Evolutionary conservation across 768 basidiomycete species (phyloP).

Genomic region (Kwoniella europaea): DNA sequence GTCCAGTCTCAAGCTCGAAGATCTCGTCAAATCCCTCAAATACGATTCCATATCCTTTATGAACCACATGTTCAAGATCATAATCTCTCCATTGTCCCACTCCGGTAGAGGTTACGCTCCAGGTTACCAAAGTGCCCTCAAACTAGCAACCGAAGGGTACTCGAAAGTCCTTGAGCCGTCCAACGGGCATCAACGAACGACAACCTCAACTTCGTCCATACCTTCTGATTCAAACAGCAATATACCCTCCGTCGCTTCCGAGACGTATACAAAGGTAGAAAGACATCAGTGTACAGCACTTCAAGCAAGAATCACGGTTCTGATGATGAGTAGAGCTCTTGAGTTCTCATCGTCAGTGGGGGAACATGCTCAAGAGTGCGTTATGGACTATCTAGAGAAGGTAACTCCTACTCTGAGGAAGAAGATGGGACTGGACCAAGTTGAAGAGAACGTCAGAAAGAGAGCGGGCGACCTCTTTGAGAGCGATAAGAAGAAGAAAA

Average conservation of each 20-base stretch:
- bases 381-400: constrained; percentile 15
- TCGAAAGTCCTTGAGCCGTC: not conserved
- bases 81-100: not conserved
- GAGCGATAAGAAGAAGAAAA: constrained; percentile 12
- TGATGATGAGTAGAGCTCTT: not conserved
- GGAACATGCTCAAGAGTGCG: not conserved
- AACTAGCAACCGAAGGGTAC: not conserved
- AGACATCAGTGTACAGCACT: constrained; percentile 5
- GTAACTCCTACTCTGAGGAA: constrained; percentile 8
- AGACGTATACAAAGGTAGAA: not conserved
- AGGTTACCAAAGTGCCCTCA: not conserved
- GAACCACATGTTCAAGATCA: not conserved
- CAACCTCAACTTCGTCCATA: too few relatives aligned
- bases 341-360: constrained; percentile 14
- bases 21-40: not conserved
- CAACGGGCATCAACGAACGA: not conserved
- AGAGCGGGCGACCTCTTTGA: constrained; percentile 10
- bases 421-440: constrained; percentile 17
- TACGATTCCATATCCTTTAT: not conserved
- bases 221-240: too few relatives aligned
- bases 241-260: not conserved
- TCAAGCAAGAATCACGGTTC: not conserved
- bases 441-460: not conserved
- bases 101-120: not conserved
- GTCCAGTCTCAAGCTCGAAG: constrained; percentile 7